phyloP scores from a whole-genome alignment of 495 filamentous ascomycete species.

The Aspergillus coremiiformis region DNA sequence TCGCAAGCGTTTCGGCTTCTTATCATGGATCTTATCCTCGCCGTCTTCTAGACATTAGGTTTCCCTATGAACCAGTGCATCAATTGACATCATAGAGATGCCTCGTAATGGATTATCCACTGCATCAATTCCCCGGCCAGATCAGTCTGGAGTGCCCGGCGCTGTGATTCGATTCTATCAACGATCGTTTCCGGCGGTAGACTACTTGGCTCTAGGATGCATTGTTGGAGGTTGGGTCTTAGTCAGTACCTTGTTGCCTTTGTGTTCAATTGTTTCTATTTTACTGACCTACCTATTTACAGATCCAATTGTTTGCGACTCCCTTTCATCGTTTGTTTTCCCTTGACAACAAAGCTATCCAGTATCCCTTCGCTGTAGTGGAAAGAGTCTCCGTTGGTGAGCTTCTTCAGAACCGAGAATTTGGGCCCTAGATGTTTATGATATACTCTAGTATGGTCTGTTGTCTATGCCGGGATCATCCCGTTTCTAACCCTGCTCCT shows the following conservation, averaged over 20 bases:
- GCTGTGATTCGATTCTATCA: slow-evolving; percentile 40
- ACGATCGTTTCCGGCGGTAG: slow-evolving; percentile 70
- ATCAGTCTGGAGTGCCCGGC: slow-evolving; percentile 25
- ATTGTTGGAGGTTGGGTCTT: slow-evolving; percentile 60
- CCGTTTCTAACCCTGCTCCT: slow-evolving; percentile 59
- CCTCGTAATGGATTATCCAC: slow-evolving; percentile 25
- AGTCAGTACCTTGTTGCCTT: slow-evolving; percentile 34
- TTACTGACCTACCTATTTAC: not conserved
- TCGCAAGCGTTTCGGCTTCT: not conserved
- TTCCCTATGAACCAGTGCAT: not conserved
- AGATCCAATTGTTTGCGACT: slow-evolving; percentile 65
- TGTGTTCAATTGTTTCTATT: not conserved
- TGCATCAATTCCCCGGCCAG: slow-evolving; percentile 24
- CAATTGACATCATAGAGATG: slow-evolving; percentile 16
- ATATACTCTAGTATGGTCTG: slow-evolving; percentile 50
- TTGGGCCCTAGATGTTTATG: not conserved
- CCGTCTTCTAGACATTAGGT: not conserved
- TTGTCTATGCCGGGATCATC: slow-evolving; percentile 66
- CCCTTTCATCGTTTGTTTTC: slow-evolving; percentile 79
- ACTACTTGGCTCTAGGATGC: slow-evolving; percentile 72
- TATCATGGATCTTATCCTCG: not conserved
- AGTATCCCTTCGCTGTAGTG: slow-evolving; percentile 75
- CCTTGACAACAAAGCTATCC: slow-evolving; percentile 73
- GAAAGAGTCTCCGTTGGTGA: slow-evolving; percentile 78
- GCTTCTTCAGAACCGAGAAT: slow-evolving; percentile 9